Evolutionary conservation across 306 rosid species (phyloP).

Genomic region (Gynostemma pentaphyllum): DNA sequence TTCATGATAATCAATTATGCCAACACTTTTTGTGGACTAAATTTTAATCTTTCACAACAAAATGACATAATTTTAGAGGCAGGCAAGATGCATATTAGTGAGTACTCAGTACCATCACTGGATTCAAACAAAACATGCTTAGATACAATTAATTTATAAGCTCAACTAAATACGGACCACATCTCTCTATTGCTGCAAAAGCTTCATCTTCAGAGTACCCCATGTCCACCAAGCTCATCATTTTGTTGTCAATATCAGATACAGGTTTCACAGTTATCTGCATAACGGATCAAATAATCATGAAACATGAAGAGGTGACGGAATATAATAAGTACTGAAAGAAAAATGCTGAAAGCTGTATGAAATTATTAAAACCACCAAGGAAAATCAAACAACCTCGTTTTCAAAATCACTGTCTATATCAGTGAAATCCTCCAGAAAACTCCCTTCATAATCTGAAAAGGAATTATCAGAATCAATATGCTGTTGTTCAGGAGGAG

Average conservation of each 20-base stretch:
- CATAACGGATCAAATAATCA: constrained; percentile 16
- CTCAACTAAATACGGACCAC: constrained; percentile 37
- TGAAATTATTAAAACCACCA: too few species aligned
- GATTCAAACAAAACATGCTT: neutral
- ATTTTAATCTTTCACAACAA: neutral
- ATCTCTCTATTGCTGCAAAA: constrained; percentile 66
- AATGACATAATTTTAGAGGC: too few species aligned
- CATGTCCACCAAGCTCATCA: constrained; percentile 50
- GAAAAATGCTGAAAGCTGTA: too few species aligned
- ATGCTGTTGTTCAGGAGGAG: constrained; percentile 36
- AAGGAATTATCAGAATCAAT: constrained; percentile 38
- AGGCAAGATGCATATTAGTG: too few species aligned
- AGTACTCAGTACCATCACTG: too few species aligned
- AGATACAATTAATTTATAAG: neutral
- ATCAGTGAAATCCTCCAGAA: constrained; percentile 51
- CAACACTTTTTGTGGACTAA: neutral
- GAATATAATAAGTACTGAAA: neutral
- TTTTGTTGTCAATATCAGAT: constrained; percentile 24
- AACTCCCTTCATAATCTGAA: constrained; percentile 45
- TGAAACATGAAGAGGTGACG: neutral
- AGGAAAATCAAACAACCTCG: constrained; percentile 33
- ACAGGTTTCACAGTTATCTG: constrained; percentile 40
- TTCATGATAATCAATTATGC: neutral
- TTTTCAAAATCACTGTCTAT: constrained; percentile 38
- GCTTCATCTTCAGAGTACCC: constrained; percentile 60